Evolutionary conservation across 192 early-diverging fungal genomes (phyloP).

Genomic region (Pilobolus umbonatus): DNA sequence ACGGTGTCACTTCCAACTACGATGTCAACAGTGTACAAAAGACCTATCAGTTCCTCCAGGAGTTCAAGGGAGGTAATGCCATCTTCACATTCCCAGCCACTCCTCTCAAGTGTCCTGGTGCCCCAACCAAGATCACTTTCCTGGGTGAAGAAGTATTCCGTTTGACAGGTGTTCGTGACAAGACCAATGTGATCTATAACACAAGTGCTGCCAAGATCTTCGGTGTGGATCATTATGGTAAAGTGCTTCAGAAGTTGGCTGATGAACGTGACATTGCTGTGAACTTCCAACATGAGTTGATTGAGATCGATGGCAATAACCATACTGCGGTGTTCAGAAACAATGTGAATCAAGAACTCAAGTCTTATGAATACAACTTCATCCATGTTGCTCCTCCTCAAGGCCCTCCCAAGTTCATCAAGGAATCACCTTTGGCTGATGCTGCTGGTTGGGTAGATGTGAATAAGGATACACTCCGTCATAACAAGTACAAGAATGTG

Average conservation of each 20-base stretch:
- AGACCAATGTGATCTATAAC: conserved; percentile 68
- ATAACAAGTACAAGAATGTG: conserved; percentile 71
- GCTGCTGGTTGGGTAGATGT: conserved; percentile 81
- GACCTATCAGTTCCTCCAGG: conserved; percentile 66
- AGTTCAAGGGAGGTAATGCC: conserved; percentile 70
- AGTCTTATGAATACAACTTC: conserved; percentile 70
- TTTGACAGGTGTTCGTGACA: conserved; percentile 60
- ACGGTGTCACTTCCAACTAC: conserved; percentile 85
- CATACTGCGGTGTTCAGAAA: conserved; percentile 72
- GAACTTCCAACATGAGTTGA: conserved; percentile 67
- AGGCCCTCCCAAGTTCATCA: conserved; percentile 76
- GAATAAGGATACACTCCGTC: conserved; percentile 72
- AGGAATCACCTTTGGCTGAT: conserved; percentile 61
- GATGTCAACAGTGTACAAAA: conserved; percentile 65
- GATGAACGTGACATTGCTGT: conserved; percentile 63
- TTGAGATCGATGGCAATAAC: conserved; percentile 57
- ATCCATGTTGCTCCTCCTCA: conserved; percentile 84
- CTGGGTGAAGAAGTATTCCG: conserved; percentile 81
- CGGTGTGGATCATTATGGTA: conserved; percentile 78
- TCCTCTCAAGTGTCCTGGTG: conserved; percentile 87
- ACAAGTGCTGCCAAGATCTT: conserved; percentile 85
- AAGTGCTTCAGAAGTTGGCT: conserved; percentile 61
- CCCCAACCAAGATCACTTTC: conserved; percentile 84
- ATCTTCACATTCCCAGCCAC: conserved; percentile 86
- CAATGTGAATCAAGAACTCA: conserved; percentile 51